Percentiles rank a stretch among this genome's conserved stretches.
phyloP scores from a whole-genome alignment of 2,329 filamentous ascomycete genomes.

The Sclerotinia minor region DNA sequence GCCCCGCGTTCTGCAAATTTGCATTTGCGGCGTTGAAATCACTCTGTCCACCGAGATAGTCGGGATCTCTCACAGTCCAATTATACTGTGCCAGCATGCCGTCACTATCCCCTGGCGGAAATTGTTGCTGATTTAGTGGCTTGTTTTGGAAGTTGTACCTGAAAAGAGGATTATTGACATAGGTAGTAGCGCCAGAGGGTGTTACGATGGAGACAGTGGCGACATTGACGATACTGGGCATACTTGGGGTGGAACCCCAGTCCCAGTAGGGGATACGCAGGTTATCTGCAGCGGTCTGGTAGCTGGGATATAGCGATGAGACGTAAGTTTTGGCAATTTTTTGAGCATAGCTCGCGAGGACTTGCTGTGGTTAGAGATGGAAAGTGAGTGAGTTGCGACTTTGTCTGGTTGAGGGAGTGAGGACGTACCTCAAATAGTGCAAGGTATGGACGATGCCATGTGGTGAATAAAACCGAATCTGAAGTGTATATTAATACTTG shows the following conservation, averaged over 20 bases:
- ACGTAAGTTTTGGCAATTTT: conserved; percentile 45
- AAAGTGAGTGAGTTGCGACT: conserved; percentile 10
- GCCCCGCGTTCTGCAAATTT: conserved; percentile 26
- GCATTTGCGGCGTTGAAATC: conserved; percentile 31
- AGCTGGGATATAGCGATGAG: conserved; percentile 46
- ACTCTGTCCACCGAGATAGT: conserved; percentile 25
- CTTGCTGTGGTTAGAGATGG: conserved; percentile 48
- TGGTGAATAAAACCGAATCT: conserved; percentile 37
- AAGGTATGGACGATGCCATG: conserved; percentile 58
- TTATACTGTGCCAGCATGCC: conserved; percentile 39
- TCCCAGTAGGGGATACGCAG: conserved; percentile 53
- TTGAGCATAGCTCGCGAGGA: conserved; percentile 50
- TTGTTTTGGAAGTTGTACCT: conserved; percentile 51
- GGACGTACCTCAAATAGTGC: conserved; percentile 54
- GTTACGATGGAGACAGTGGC: conserved; percentile 41
- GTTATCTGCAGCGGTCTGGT: conserved; percentile 46
- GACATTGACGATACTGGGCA: conserved; percentile 44
- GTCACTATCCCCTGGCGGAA: conserved; percentile 42
- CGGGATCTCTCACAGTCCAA: conserved; percentile 42
- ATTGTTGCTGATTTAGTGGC: conserved; percentile 43
- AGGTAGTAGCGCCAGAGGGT: conserved; percentile 27
- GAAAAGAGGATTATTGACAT: conserved; percentile 53
- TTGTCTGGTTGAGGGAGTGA: no score
- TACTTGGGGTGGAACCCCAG: conserved; percentile 48
- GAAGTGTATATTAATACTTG: not conserved